Evolutionary conservation across 805 yeast genomes (phyloP).

Genomic region (Clavispora phyllophila): DNA sequence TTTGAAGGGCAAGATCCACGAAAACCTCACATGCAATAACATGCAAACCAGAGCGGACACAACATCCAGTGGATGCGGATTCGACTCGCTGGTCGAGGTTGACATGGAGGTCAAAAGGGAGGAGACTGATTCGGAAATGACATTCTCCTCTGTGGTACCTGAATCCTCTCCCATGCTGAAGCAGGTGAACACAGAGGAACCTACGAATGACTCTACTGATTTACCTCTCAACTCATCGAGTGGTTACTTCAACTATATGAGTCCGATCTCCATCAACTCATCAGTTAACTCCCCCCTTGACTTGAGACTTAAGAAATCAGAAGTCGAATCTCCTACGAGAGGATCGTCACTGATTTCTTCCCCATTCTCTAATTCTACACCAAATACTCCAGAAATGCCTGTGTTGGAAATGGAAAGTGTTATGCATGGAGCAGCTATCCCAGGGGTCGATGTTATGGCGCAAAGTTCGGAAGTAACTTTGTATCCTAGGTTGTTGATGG

Average conservation of each 20-base stretch:
- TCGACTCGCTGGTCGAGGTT: background rate
- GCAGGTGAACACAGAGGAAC: background rate
- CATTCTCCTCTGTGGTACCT: background rate
- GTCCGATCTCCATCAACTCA: constrained; percentile 40
- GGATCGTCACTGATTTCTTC: background rate
- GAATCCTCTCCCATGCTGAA: background rate
- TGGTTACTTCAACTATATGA: constrained; percentile 31
- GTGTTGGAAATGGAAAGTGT: background rate
- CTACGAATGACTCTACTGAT: background rate
- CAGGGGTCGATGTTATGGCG: constrained; percentile 32
- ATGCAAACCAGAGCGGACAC: background rate
- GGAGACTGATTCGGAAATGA: constrained; percentile 3
- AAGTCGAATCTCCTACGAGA: background rate
- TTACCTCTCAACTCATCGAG: constrained; percentile 4
- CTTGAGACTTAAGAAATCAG: constrained; percentile 24
- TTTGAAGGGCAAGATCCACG: constrained; percentile 10
- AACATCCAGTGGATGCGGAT: background rate
- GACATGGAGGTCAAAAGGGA: constrained; percentile 7
- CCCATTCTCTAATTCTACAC: background rate
- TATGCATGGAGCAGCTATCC: constrained; percentile 12
- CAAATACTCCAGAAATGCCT: constrained; percentile 1
- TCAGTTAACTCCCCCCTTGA: constrained; percentile 37
- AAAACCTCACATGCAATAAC: constrained; percentile 3
- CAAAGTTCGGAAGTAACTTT: constrained; percentile 46
- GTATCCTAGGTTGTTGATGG: constrained; percentile 15